These are phyloP conservation scores for Kuraishia piskuri DNA, from an alignment of 805 yeast genomes.

Conservation along the genomic window DNA sequence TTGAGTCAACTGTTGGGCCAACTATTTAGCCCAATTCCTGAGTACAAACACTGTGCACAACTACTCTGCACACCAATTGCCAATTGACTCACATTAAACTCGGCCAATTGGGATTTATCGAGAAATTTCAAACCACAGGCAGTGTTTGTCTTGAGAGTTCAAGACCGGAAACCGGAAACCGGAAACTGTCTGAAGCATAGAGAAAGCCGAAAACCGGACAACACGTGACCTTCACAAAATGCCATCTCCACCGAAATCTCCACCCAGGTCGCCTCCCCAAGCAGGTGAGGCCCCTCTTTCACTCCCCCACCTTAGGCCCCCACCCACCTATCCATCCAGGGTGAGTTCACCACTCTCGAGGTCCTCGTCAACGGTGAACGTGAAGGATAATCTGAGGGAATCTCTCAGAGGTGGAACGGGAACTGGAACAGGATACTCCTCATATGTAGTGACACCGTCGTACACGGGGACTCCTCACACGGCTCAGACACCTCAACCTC, in stretches of 20 bases:
- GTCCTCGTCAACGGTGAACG: slow-evolving; percentile 14
- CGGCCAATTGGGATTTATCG: too few species aligned
- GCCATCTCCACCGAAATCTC: background rate
- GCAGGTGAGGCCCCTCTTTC: background rate
- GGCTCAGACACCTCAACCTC: slow-evolving; percentile 1
- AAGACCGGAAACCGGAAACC: too few species aligned
- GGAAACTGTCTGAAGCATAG: too few species aligned
- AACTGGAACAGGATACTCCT: background rate
- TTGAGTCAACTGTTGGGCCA: too few species aligned
- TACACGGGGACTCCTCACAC: background rate
- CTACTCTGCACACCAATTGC: too few species aligned
- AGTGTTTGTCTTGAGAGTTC: too few species aligned
- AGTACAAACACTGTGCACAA: too few species aligned
- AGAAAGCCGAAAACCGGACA: too few species aligned
- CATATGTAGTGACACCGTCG: background rate
- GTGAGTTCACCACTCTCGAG: slow-evolving; percentile 18
- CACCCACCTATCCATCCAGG: slow-evolving; percentile 10
- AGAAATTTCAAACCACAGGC: too few species aligned
- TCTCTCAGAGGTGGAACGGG: slow-evolving; percentile 3
- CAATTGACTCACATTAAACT: too few species aligned
- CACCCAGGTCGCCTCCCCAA: background rate
- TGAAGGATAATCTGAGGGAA: slow-evolving; percentile 7
- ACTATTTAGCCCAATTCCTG: too few species aligned
- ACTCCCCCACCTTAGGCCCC: background rate
- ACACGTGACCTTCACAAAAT: too few species aligned